Evolutionary conservation across 1,284 basidiomycete genomes (phyloP).

Genomic region (Pterulicium gracile): DNA sequence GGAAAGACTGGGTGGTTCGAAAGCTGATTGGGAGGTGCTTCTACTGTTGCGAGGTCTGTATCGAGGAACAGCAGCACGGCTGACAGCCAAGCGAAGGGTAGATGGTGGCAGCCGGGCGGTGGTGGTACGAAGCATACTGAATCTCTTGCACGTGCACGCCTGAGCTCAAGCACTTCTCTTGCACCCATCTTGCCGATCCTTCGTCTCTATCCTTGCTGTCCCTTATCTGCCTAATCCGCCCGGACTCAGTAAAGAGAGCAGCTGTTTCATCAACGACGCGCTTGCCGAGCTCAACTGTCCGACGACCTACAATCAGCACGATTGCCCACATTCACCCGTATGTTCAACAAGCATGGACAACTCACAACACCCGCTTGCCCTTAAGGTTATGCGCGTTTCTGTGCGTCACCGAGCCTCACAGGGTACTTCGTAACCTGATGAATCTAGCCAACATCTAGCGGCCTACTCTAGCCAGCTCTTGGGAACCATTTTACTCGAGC

Average conservation of each 20-base stretch:
- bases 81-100: no score
- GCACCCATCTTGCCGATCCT: no score
- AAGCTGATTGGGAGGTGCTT: neutral
- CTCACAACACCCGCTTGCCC: slow-evolving; percentile 20
- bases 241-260: no score
- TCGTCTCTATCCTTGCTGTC: no score
- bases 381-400: slow-evolving; percentile 47
- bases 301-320: no score
- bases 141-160: no score
- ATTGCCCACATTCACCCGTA: neutral
- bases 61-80: neutral
- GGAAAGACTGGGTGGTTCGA: neutral
- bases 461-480: slow-evolving; percentile 61
- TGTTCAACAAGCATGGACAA: neutral
- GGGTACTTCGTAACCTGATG: slow-evolving; percentile 4
- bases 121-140: no score
- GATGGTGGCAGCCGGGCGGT: no score
- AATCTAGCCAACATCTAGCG: slow-evolving; percentile 29
- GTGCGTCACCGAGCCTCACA: slow-evolving; percentile 25
- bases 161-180: no score
- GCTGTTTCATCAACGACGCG: no score
- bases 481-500: slow-evolving; percentile 78
- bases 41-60: neutral
- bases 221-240: no score
- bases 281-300: no score